A percentile compares a stretch with the other conserved stretches of the same genome.
phyloP scores from a whole-genome alignment of 2,329 filamentous ascomycete species.

The Aspergillus brunneoviolaceus region DNA sequence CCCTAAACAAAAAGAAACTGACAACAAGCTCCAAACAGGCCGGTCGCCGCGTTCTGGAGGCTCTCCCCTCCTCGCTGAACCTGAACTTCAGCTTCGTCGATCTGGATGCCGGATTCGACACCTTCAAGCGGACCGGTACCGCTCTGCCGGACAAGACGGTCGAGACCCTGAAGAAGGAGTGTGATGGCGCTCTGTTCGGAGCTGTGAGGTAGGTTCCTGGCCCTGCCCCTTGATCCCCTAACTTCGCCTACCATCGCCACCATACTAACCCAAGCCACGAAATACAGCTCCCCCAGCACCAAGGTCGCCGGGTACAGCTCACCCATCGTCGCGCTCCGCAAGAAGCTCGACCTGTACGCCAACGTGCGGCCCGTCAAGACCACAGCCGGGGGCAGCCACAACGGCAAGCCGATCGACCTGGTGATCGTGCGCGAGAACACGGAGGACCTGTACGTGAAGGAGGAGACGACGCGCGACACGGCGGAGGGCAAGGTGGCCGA shows the following conservation, averaged over 20 bases:
- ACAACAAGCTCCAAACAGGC: slow-evolving; percentile 46
- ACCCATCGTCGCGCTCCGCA: slow-evolving; percentile 94
- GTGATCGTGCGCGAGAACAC: slow-evolving; percentile 99
- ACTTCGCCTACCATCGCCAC: neutral
- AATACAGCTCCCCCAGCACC: slow-evolving; percentile 71
- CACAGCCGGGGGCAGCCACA: slow-evolving; percentile 51
- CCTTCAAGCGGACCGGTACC: slow-evolving; percentile 83
- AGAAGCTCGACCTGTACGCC: slow-evolving; percentile 91
- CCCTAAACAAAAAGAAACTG: neutral
- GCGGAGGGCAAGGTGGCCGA: slow-evolving; percentile 81
- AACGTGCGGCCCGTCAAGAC: slow-evolving; percentile 97
- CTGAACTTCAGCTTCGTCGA: slow-evolving; percentile 93
- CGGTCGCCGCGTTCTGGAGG: slow-evolving; percentile 86
- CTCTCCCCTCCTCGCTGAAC: slow-evolving; percentile 83
- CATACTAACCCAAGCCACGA: no score
- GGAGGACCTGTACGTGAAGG: slow-evolving; percentile 96
- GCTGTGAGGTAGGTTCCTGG: slow-evolving; percentile 65
- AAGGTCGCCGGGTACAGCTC: slow-evolving; percentile 94
- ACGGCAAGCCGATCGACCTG: slow-evolving; percentile 73
- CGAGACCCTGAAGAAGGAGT: slow-evolving; percentile 82
- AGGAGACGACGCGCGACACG: slow-evolving; percentile 79
- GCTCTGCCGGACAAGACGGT: slow-evolving; percentile 91
- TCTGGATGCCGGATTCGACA: slow-evolving; percentile 89
- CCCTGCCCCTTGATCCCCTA: neutral
- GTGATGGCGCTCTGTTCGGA: slow-evolving; percentile 93